phyloP scores from a whole-genome alignment of 352 stramenopile species.

The Phytophthora cryptogea region DNA sequence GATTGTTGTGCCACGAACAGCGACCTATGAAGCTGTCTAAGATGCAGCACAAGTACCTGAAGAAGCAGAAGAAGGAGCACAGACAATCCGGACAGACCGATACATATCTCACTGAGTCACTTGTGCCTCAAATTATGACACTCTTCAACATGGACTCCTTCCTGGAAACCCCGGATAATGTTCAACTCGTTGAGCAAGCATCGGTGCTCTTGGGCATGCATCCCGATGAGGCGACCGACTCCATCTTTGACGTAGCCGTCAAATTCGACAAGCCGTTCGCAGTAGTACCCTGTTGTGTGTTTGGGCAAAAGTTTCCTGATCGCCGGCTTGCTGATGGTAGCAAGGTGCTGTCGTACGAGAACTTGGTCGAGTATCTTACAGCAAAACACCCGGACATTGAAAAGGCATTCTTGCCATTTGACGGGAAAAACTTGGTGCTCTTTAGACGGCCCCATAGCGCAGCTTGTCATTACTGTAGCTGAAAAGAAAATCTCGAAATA shows the following conservation, averaged over 20 bases:
- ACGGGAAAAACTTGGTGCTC: conserved; percentile 87
- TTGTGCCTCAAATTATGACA: conserved; percentile 66
- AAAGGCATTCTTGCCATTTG: conserved; percentile 70
- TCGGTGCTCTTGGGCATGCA: conserved; percentile 94
- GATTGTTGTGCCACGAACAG: conserved; percentile 26
- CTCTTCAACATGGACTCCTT: conserved; percentile 71
- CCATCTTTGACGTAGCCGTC: conserved; percentile 93
- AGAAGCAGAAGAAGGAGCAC: conserved; percentile 57
- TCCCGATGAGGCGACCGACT: conserved; percentile 95
- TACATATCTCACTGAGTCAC: conserved; percentile 25
- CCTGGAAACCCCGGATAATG: conserved; percentile 48
- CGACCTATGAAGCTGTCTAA: conserved; percentile 75
- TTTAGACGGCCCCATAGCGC: conserved; percentile 37
- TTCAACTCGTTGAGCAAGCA: conserved; percentile 63
- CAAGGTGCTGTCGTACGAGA: conserved; percentile 76
- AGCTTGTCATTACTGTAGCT: neutral
- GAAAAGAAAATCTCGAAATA: conserved; percentile 4
- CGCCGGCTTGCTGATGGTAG: conserved; percentile 47
- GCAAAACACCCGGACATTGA: conserved; percentile 72
- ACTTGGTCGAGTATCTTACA: conserved; percentile 79
- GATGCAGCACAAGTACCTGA: conserved; percentile 71
- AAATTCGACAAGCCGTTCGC: conserved; percentile 93
- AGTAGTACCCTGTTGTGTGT: conserved; percentile 97
- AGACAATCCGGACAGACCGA: conserved; percentile 19
- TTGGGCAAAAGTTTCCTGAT: conserved; percentile 90